Conservation (phyloP, 1,284 basidiomycete genomes). For the Xerocomus nothofagi region DNA sequence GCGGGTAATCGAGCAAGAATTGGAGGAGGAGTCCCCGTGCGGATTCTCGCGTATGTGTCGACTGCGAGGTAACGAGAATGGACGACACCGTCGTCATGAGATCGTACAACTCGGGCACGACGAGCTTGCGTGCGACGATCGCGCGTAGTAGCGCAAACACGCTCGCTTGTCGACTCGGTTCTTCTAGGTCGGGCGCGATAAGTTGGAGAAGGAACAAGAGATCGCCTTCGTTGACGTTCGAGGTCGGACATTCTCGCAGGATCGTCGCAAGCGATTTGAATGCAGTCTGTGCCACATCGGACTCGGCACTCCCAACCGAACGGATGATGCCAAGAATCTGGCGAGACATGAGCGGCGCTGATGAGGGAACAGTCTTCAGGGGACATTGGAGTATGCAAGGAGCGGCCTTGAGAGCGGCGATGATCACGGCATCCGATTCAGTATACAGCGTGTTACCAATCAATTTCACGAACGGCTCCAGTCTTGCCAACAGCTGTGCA, state of each 20-base stretch:
- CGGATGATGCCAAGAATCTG: conserved; percentile 88
- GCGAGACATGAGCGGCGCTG: conserved; percentile 81
- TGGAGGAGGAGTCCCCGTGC: conserved; percentile 89
- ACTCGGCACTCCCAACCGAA: conserved; percentile 84
- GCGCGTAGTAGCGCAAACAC: conserved; percentile 92
- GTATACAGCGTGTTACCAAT: conserved; percentile 96
- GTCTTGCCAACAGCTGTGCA: conserved; percentile 65
- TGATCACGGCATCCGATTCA: conserved; percentile 76
- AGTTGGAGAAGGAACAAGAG: conserved; percentile 86
- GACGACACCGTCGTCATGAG: conserved; percentile 95
- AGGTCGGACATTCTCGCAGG: conserved; percentile 80
- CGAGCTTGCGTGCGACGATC: conserved; percentile 87
- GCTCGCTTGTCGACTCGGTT: conserved; percentile 82
- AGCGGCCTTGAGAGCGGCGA: conserved; percentile 78
- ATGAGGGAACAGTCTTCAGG: conserved; percentile 73
- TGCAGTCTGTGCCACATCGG: conserved; percentile 87
- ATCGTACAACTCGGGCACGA: conserved; percentile 97
- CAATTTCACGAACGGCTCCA: conserved; percentile 84
- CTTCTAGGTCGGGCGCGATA: conserved; percentile 90
- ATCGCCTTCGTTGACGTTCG: conserved; percentile 88
- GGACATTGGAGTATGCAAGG: conserved; percentile 87
- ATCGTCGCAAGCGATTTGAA: conserved; percentile 86
- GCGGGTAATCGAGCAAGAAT: conserved; percentile 97
- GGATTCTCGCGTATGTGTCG: conserved; percentile 86
- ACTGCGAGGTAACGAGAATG: conserved; percentile 94